Conservation (phyloP, 768 basidiomycete species). For the Hebeloma cylindrosporum region DNA sequence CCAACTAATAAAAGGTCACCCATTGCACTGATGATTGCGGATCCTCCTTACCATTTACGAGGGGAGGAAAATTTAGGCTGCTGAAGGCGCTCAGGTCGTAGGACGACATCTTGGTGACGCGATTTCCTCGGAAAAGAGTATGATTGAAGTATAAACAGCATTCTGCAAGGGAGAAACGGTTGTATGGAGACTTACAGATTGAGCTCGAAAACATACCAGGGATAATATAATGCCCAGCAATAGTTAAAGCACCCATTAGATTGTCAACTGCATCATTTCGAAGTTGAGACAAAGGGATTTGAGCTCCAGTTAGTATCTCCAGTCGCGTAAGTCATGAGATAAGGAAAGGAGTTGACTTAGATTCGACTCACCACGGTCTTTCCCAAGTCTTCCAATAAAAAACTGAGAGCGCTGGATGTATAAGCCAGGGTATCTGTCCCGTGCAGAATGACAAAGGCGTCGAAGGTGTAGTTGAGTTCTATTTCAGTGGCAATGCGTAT, state of each 20-base stretch:
- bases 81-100: conserved; percentile 82
- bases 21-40: background rate
- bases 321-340: background rate
- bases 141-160: conserved; percentile 91
- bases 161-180: conserved; percentile 43
- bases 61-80: conserved; percentile 80
- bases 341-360: background rate
- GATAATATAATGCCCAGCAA: conserved; percentile 90
- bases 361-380: conserved; percentile 71
- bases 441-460: conserved; percentile 89
- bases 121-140: conserved; percentile 81
- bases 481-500: conserved; percentile 89
- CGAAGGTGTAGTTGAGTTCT: conserved; percentile 89
- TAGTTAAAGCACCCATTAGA: conserved; percentile 81
- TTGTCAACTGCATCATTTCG: conserved; percentile 97
- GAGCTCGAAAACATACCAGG: conserved; percentile 59
- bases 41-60: conserved; percentile 68
- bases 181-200: background rate
- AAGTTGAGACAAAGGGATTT: conserved; percentile 88
- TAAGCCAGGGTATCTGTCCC: conserved; percentile 94
- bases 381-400: conserved; percentile 89
- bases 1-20: conserved; percentile 53
- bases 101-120: conserved; percentile 80
- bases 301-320: conserved; percentile 89
- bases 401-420: conserved; percentile 85